phyloP scores from a whole-genome alignment of 2,329 filamentous ascomycete species.

The Fusarium sp. region DNA sequence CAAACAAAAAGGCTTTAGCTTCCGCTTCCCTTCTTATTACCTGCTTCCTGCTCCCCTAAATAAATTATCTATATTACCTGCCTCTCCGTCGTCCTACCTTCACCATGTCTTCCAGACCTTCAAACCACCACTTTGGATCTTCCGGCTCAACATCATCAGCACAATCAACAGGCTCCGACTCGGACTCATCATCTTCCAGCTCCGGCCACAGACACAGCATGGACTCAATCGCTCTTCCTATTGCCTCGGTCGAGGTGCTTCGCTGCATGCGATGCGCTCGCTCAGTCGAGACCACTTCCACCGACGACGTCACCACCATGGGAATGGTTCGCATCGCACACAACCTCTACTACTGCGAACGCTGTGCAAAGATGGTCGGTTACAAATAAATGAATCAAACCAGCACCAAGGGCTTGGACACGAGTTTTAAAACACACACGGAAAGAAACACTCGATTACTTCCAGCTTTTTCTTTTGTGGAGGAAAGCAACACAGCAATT shows the following conservation, averaged over 20 bases:
- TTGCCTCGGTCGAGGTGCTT: slow-evolving; percentile 69
- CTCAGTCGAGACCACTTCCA: slow-evolving; percentile 71
- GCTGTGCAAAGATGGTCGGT: slow-evolving; percentile 73
- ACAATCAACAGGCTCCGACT: slow-evolving; percentile 40
- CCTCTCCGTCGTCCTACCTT: not conserved
- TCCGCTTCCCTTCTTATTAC: slow-evolving; percentile 22
- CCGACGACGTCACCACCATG: slow-evolving; percentile 68
- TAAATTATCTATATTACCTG: slow-evolving; percentile 43
- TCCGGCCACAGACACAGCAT: slow-evolving; percentile 60
- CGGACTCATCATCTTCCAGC: slow-evolving; percentile 45
- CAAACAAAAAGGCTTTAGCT: slow-evolving; percentile 33
- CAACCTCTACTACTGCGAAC: slow-evolving; percentile 75
- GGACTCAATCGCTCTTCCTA: slow-evolving; percentile 60
- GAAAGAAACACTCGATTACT: slow-evolving; percentile 12
- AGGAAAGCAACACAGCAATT: slow-evolving; percentile 24
- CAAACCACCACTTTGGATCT: slow-evolving; percentile 44
- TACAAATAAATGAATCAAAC: slow-evolving; percentile 63
- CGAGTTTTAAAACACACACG: slow-evolving; percentile 14
- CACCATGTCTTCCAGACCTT: slow-evolving; percentile 42
- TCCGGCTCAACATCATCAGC: slow-evolving; percentile 42
- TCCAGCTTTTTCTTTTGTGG: slow-evolving; percentile 25
- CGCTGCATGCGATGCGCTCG: slow-evolving; percentile 74
- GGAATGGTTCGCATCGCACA: slow-evolving; percentile 75
- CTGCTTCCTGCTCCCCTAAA: not conserved
- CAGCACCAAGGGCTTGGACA: slow-evolving; percentile 15